Percentiles rank a stretch among this genome's conserved stretches.
phyloP scores from a whole-genome alignment of 371 early-diverging fungal genomes.

The Syncephalastrum racemosum region DNA sequence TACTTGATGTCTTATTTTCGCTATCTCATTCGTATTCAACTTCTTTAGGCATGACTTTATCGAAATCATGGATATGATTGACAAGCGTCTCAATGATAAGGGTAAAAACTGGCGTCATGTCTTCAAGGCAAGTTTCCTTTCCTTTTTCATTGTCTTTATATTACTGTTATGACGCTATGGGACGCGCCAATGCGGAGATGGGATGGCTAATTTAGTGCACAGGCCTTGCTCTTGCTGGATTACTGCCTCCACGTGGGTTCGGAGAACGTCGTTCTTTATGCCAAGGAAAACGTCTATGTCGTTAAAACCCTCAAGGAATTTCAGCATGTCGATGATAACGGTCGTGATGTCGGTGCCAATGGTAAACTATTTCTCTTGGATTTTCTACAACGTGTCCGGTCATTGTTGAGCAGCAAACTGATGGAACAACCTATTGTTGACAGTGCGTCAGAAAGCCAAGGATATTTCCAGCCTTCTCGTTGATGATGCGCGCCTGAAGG shows the following conservation, averaged over 20 bases:
- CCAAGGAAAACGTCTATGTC: slow-evolving; percentile 86
- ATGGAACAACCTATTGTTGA: neutral
- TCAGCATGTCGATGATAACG: slow-evolving; percentile 90
- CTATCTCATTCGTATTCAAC: neutral
- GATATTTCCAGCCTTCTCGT: slow-evolving; percentile 82
- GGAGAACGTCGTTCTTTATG: slow-evolving; percentile 84
- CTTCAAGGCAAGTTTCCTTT: slow-evolving; percentile 72
- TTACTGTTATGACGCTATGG: neutral
- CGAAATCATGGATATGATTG: slow-evolving; percentile 96
- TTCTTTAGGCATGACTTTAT: slow-evolving; percentile 79
- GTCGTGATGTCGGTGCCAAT: slow-evolving; percentile 87
- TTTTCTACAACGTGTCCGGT: neutral
- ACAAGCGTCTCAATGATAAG: slow-evolving; percentile 94
- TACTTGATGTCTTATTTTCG: neutral
- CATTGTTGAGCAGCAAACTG: neutral
- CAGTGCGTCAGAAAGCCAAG: slow-evolving; percentile 93
- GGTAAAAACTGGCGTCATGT: slow-evolving; percentile 99
- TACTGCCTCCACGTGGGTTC: slow-evolving; percentile 83
- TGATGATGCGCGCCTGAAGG: slow-evolving; percentile 78
- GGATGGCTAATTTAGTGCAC: slow-evolving; percentile 4
- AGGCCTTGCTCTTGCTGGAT: slow-evolving; percentile 64
- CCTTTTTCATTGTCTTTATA: neutral
- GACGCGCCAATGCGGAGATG: neutral
- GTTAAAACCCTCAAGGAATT: slow-evolving; percentile 96
- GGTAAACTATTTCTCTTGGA: slow-evolving; percentile 38